Percentiles rank a stretch among this genome's conserved stretches.
phyloP scores from a whole-genome alignment of 441 rosid genomes.

The Raphanus hybrid region DNA sequence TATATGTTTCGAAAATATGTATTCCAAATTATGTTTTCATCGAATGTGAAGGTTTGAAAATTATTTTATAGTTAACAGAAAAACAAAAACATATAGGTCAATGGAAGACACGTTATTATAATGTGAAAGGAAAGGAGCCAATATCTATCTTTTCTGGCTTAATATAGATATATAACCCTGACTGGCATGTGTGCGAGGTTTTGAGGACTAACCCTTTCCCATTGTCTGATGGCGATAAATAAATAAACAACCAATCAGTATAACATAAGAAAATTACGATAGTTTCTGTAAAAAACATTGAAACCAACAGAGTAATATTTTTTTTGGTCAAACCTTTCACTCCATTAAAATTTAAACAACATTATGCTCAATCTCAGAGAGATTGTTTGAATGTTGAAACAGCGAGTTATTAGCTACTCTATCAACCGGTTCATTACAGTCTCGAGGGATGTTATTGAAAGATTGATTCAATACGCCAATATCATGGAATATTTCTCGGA shows the following conservation, averaged over 20 bases:
- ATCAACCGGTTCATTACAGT: too few species aligned
- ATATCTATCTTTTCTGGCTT: slow-evolving; percentile 52
- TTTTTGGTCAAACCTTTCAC: too few species aligned
- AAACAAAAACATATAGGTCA: slow-evolving; percentile 15
- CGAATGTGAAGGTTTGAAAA: slow-evolving; percentile 8
- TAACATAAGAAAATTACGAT: neutral
- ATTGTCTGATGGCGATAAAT: slow-evolving; percentile 42
- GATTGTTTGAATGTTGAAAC: too few species aligned
- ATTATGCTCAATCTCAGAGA: too few species aligned
- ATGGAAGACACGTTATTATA: slow-evolving; percentile 39
- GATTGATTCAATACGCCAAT: too few species aligned
- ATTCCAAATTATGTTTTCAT: slow-evolving; percentile 11
- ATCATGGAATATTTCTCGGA: too few species aligned
- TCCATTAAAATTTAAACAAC: too few species aligned
- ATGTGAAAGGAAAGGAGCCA: slow-evolving; percentile 47
- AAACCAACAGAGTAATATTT: too few species aligned
- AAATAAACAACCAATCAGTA: neutral
- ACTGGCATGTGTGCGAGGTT: slow-evolving; percentile 39
- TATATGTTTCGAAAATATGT: neutral
- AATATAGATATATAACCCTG: slow-evolving; percentile 34
- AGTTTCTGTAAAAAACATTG: too few species aligned
- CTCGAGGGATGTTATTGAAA: too few species aligned
- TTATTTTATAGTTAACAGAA: neutral
- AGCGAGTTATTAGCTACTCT: too few species aligned
- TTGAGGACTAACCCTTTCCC: slow-evolving; percentile 43